Evolutionary conservation across 805 yeast genomes (phyloP), one percentile per base, ranked within the genome.

Genomic region (Starmerella asiatica): DNA sequence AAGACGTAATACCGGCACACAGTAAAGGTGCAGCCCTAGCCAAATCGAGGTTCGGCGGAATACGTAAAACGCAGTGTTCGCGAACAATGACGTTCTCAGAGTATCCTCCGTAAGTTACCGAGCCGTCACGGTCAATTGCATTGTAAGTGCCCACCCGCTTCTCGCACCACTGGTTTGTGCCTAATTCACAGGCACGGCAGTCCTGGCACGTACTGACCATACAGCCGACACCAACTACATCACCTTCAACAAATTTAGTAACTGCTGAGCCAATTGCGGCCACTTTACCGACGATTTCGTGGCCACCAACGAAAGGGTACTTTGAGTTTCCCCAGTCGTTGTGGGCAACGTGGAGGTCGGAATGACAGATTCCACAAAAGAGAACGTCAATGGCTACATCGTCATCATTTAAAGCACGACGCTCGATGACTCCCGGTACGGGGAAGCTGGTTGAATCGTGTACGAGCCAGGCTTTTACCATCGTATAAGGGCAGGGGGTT

Each of bases 201-300:
- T 69, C 61, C 40, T 66, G 58, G 62, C 93, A 81, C 29, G 79
- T 63, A 42, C 61, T 63, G 20, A 68, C 64, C 53, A 72, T 76
- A 20, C 91, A 88, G 50, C 93, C 93, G 36, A 79, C 69, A 39
- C 88, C 93, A 21, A 79, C 91, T 48, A 83, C 66, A 48, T 82
- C 77, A 40, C 93, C 93, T 16, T 76, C 56, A 55, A 66, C 62
- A 60, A 67, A 38, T 45, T 63, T 61, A 11, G 56, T 50, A 8
- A 48, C 79, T 73, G 69, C 61, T n/a, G 64, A 49, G 39, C 91
- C 93, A 30, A 78, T 63, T 28, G 39, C 76, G 18, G 45, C 39
- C 32, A 53, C 59, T 29, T 42, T 45, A 14, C 64, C 65, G 27
- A 56, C 50, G 32, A 59, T 57, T 36, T 60, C 77, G 56, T 72